phyloP scores from a whole-genome alignment of 164 flowering plant species.

The Nymphaea colorata region DNA sequence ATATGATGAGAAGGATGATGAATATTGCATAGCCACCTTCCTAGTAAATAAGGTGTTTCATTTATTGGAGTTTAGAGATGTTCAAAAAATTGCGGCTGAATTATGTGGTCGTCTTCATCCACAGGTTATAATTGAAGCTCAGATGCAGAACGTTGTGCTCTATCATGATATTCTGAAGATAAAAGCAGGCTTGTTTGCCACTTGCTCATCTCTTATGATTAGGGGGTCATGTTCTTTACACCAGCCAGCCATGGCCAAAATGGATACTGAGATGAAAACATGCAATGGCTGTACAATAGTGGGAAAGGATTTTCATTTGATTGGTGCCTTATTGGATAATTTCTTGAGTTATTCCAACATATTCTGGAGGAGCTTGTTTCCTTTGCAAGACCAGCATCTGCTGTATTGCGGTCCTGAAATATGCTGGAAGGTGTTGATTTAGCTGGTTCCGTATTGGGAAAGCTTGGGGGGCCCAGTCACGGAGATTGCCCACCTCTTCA shows the following conservation, averaged over 20 bases:
- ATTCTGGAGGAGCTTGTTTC: too few relatives aligned
- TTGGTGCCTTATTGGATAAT: too few relatives aligned
- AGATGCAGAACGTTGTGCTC: conserved; percentile 30
- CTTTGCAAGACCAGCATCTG: too few relatives aligned
- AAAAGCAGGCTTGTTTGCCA: conserved; percentile 65
- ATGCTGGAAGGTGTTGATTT: too few relatives aligned
- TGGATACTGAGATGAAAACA: conserved; percentile 31
- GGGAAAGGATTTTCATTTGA: too few relatives aligned
- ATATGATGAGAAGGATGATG: conserved; percentile 4
- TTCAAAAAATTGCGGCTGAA: conserved; percentile 84
- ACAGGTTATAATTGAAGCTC: conserved; percentile 35
- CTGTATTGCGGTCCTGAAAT: too few relatives aligned
- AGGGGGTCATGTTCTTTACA: conserved; percentile 36
- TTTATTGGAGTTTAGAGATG: conserved; percentile 65
- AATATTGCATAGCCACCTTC: conserved; percentile 29
- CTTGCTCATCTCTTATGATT: conserved; percentile 62
- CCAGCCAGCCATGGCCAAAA: conserved; percentile 31
- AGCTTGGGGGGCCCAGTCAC: too few relatives aligned
- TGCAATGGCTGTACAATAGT: too few relatives aligned
- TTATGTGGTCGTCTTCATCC: conserved; percentile 86
- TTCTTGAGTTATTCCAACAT: too few relatives aligned
- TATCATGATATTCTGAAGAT: conserved; percentile 38
- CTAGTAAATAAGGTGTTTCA: conserved; percentile 56
- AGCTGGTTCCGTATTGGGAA: too few relatives aligned
- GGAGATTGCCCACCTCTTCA: too few relatives aligned